Conservation (phyloP, 1,139 yeast genomes). For the Candida smagusa region DNA sequence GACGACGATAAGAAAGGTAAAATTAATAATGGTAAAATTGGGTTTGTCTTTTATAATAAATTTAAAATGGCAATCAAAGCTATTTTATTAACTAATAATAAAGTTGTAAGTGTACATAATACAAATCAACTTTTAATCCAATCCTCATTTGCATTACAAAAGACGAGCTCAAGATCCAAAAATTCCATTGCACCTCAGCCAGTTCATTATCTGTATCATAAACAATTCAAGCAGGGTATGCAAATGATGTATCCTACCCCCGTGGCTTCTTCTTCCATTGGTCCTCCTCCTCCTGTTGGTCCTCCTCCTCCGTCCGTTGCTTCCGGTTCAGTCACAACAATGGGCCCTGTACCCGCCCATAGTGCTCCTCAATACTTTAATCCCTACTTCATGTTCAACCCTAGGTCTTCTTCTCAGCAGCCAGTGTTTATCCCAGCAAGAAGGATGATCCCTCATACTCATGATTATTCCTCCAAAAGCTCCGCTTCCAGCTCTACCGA, state of each 20-base stretch:
- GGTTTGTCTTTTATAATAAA: constrained; percentile 39
- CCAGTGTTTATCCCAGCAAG: constrained; percentile 6
- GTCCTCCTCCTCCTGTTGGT: constrained; percentile 4
- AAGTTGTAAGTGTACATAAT: constrained; percentile 17
- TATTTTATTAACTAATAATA: constrained; percentile 37
- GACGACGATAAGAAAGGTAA: constrained; percentile 11
- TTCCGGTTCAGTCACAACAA: no score
- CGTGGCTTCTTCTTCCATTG: constrained; percentile 6
- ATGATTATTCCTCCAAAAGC: no score
- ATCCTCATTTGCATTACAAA: constrained; percentile 43
- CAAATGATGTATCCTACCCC: constrained; percentile 4
- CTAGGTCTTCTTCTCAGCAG: constrained; percentile 5
- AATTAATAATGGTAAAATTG: constrained; percentile 33
- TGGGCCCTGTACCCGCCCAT: constrained; percentile 1
- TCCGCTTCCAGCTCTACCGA: no score
- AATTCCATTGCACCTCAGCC: constrained; percentile 1
- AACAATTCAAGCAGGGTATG: constrained; percentile 4
- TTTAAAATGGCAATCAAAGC: constrained; percentile 41
- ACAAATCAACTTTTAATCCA: constrained; percentile 27
- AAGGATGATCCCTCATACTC: constrained; percentile 2
- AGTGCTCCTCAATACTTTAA: constrained; percentile 5
- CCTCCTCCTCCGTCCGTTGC: not conserved
- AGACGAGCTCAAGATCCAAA: constrained; percentile 11
- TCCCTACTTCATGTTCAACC: constrained; percentile 7
- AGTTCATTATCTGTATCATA: constrained; percentile 1